A percentile compares a stretch with the other conserved stretches of the same genome.
phyloP scores from a whole-genome alignment of 148 eudicot species.

The Oxyria digyna region DNA sequence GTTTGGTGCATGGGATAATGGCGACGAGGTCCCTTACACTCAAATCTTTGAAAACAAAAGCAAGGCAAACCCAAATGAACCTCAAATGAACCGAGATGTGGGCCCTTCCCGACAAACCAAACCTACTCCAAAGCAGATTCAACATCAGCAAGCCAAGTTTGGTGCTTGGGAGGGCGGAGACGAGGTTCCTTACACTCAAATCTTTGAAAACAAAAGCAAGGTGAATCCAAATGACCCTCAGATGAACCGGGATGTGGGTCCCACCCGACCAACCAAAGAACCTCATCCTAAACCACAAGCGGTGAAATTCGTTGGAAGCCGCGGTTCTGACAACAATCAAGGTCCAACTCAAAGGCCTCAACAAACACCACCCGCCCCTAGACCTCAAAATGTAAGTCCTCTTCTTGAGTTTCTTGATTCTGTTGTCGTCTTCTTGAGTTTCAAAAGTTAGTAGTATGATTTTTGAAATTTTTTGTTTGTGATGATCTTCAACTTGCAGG shows the following conservation, averaged over 20 bases:
- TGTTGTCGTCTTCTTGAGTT: neutral
- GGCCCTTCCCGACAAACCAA: neutral
- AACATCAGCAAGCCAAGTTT: neutral
- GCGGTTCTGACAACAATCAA: neutral
- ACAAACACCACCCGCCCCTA: neutral
- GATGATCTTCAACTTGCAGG: too few relatives aligned
- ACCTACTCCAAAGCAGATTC: neutral
- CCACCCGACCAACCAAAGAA: neutral
- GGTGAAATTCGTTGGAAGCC: neutral
- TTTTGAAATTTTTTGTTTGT: too few relatives aligned
- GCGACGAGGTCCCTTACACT: neutral
- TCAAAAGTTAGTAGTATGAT: too few relatives aligned
- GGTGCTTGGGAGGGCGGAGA: neutral
- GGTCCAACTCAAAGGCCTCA: neutral
- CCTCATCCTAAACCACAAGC: neutral
- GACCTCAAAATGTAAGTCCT: neutral
- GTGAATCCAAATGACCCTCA: neutral
- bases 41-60: neutral
- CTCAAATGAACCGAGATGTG: neutral
- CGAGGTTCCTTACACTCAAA: neutral
- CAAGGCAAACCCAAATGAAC: neutral
- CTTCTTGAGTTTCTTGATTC: neutral
- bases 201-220: neutral
- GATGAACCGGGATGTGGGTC: neutral
- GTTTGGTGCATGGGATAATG: neutral